Evolutionary conservation across 2,329 filamentous ascomycete species (phyloP), one percentile per base, ranked within the genome.

Genomic region (Pseudonectria buxi): DNA sequence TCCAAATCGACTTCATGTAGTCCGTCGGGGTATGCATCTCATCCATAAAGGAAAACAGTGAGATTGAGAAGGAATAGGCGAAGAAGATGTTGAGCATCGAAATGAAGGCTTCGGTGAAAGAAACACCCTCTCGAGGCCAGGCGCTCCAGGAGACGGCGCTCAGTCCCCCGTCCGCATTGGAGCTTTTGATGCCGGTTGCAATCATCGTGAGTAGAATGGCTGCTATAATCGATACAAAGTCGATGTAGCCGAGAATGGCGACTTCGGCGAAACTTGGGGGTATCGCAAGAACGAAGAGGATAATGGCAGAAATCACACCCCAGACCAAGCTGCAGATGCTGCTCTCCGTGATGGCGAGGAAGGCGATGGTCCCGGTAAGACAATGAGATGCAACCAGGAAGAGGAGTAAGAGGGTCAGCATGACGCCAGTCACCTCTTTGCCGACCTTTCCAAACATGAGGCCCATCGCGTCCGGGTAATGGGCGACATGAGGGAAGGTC

Each of bases 371-470:
- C 47, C 81, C 81, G 1, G 76, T 80, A 34, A 82, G 62, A 26
- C 81, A 62, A 55, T 84, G 81, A 15, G 76, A 78, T 13, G 70
- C 74, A 62, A 78, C 75, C 51, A 80, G 69, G 59, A 83, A 81
- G 28, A 80, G 56, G 12, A 83, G 62, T 54, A 81, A 73, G 13
- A 81, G 54, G n/a, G 69, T 58, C 46, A 78, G 74, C 28, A 68
- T 73, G 33, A 63, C 53, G 13, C 73, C 74, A 33, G 79, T 62
- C 27, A 83, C 45, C 48, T 78, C 72, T 35, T 72, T 68, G 1
- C 74, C 76, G 22, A 71, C 58, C 11, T 55, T 59, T 3, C 80
- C 79, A 34, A 65, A 63, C 30, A 83, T 61, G 25, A 82, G 61
- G 28, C 70, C 61, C 3, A 75, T 77, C 4, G 73, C 78, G 46